Base-by-base conservation (phyloP, 1,284 basidiomycete genomes). In the Baeospora myosura region DNA sequence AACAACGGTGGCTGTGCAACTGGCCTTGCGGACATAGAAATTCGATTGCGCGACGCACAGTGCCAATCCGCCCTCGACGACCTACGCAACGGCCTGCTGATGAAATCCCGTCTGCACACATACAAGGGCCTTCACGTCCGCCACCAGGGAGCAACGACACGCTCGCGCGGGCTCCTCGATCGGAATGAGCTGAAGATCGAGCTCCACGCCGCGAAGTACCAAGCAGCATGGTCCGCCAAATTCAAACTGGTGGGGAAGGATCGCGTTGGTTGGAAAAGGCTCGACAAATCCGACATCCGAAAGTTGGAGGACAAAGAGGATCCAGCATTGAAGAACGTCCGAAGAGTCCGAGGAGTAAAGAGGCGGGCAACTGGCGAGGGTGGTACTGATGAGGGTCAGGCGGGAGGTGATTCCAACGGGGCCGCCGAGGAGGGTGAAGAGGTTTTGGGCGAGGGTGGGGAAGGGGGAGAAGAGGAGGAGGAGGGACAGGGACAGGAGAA, bases 1-100 rank as follows among this genome's bases (percentile, higher is more conserved):
- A 6, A 18, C 17, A 11, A 10, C 5, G 31, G 40, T n/a, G 24
- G 17, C n/a, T 12, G 22, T 28, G 4, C 7, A 11, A 23, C 16
- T 37, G 35, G 21, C 11, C 25, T 43, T 6, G 17, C 21, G 23
- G 28, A 38, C 6, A 28, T 40, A 2, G 44, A 46, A 32, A 8
- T 23, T 14, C 11, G 23, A 10, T 16, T 45, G n/a, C 40, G 40
- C 8, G 35, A 45, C 11, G 35, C 41, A 10, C 44, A 46, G 22
- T 34, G 33, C n/a, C 23, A 11, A 14, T 4, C 20, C 11, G 14
- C 35, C 3, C 26, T 46, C 16, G 37, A 46, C 8, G 16, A 38
- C 4, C 31, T 46, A 3, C 20, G 44, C 5, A 42, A 42, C 35
- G 24, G 38, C 7, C 22, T 45, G 3, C 40, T 22, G 12, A 37